Conservation (phyloP, 495 filamentous ascomycete genomes). For the Daldinia decipiens region DNA sequence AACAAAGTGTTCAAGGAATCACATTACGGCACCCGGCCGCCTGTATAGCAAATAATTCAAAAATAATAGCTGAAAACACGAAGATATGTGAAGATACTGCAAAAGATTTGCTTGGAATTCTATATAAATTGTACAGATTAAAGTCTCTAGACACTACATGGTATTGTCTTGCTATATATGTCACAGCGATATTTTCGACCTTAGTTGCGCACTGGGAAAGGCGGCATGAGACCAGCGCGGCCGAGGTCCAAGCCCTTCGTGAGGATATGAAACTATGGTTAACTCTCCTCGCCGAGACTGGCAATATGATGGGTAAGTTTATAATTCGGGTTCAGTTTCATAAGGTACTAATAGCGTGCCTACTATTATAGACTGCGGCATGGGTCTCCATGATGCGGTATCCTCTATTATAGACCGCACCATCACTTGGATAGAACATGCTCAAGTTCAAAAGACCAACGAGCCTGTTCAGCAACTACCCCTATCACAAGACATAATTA, state of each 20-base stretch:
- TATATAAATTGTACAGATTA: constrained; percentile 66
- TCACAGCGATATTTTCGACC: constrained; percentile 77
- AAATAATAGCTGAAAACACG: constrained; percentile 71
- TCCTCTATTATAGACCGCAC: constrained; percentile 56
- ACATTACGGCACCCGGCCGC: constrained; percentile 76
- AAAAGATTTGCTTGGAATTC: constrained; percentile 68
- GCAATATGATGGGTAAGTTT: constrained; percentile 67
- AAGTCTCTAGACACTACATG: constrained; percentile 84
- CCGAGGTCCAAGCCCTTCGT: constrained; percentile 65
- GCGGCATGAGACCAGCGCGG: constrained; percentile 63
- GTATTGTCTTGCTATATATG: constrained; percentile 75
- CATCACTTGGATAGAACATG: constrained; percentile 57
- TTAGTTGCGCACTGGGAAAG: constrained; percentile 76
- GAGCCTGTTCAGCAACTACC: constrained; percentile 33
- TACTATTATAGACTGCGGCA: constrained; percentile 45
- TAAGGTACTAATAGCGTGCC: constrained; percentile 7
- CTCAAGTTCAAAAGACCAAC: constrained; percentile 48
- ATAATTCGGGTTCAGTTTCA: background rate
- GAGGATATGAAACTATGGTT: constrained; percentile 77
- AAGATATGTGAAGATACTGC: constrained; percentile 73
- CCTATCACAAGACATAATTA: constrained; percentile 43
- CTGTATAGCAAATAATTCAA: constrained; percentile 67
- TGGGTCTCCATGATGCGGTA: constrained; percentile 53
- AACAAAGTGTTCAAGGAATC: constrained; percentile 45
- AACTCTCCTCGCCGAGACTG: constrained; percentile 71